Evolutionary conservation across 2,329 filamentous ascomycete species (phyloP).

Genomic region (Ophidiomyces ophidiicola): DNA sequence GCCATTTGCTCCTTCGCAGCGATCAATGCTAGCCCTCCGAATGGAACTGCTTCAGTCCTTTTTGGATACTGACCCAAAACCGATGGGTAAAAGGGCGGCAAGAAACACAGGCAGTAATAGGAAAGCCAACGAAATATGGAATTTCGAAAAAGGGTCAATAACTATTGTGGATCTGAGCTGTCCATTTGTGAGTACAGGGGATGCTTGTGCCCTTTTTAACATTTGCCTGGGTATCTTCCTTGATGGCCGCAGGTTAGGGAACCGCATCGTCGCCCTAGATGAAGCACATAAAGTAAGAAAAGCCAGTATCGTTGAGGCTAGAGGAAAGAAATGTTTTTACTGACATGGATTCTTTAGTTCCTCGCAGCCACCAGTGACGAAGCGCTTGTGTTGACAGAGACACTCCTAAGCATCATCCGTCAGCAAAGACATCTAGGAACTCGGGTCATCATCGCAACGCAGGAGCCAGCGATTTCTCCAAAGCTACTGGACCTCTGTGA

Average conservation of each 20-base stretch:
- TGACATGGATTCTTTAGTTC: too few relatives aligned
- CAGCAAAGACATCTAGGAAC: slow-evolving; percentile 58
- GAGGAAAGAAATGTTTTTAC: too few relatives aligned
- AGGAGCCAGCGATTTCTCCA: slow-evolving; percentile 61
- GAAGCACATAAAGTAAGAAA: slow-evolving; percentile 59
- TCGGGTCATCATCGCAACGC: slow-evolving; percentile 59
- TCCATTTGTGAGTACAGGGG: slow-evolving; percentile 54
- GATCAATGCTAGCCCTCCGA: slow-evolving; percentile 45
- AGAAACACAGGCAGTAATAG: neutral
- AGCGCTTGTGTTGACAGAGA: slow-evolving; percentile 47
- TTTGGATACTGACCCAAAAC: slow-evolving; percentile 28
- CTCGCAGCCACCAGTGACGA: slow-evolving; percentile 46
- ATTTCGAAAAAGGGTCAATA: slow-evolving; percentile 37
- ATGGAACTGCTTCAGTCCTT: slow-evolving; percentile 54
- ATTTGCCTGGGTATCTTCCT: slow-evolving; percentile 57
- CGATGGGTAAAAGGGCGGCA: neutral
- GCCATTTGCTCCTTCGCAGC: slow-evolving; percentile 40
- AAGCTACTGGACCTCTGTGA: slow-evolving; percentile 59
- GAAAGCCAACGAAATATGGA: slow-evolving; percentile 11
- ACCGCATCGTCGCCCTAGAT: slow-evolving; percentile 57
- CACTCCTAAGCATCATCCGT: slow-evolving; percentile 51
- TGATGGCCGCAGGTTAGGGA: slow-evolving; percentile 39
- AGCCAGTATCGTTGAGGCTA: neutral
- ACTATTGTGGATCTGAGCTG: slow-evolving; percentile 63
- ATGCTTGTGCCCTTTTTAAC: slow-evolving; percentile 60